Evolutionary conservation across 345 rosid species (phyloP).

Genomic region (Eutrema yunnanense): DNA sequence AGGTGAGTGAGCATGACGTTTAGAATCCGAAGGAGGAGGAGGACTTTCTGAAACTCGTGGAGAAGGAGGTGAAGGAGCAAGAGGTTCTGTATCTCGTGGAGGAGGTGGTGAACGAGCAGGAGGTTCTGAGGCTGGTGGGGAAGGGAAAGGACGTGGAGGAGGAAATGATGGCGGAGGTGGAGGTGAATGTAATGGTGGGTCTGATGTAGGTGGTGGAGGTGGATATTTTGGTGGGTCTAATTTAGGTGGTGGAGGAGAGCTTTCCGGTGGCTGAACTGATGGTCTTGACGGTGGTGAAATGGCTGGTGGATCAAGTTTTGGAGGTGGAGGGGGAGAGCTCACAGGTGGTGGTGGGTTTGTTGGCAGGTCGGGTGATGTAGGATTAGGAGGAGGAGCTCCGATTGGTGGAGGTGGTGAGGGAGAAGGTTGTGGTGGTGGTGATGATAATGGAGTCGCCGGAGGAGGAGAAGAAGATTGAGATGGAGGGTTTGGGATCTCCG

Average conservation of each 20-base stretch:
- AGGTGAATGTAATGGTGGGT: slow-evolving; percentile 28
- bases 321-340: slow-evolving; percentile 24
- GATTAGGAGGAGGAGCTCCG: slow-evolving; percentile 28
- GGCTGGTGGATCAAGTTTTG: slow-evolving; percentile 17
- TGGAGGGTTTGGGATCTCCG: slow-evolving; percentile 12
- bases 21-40: slow-evolving; percentile 4
- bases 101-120: slow-evolving; percentile 12
- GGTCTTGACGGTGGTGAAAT: not conserved
- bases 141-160: slow-evolving; percentile 16
- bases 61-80: slow-evolving; percentile 19
- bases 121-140: not conserved
- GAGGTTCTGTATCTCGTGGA: slow-evolving; percentile 18
- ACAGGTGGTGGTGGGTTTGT: slow-evolving; percentile 17
- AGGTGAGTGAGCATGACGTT: slow-evolving; percentile 3
- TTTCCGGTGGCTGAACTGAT: not conserved
- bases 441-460: slow-evolving; percentile 23
- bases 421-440: slow-evolving; percentile 29
- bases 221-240: not conserved
- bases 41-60: not conserved
- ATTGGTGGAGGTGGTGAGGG: slow-evolving; percentile 25
- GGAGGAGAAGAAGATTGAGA: slow-evolving; percentile 26
- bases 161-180: slow-evolving; percentile 21
- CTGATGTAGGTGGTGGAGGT: not conserved
- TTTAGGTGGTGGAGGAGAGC: slow-evolving; percentile 28
- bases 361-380: slow-evolving; percentile 11